phyloP scores from a whole-genome alignment of 495 filamentous ascomycete species.

The Delitschia confertaspora region DNA sequence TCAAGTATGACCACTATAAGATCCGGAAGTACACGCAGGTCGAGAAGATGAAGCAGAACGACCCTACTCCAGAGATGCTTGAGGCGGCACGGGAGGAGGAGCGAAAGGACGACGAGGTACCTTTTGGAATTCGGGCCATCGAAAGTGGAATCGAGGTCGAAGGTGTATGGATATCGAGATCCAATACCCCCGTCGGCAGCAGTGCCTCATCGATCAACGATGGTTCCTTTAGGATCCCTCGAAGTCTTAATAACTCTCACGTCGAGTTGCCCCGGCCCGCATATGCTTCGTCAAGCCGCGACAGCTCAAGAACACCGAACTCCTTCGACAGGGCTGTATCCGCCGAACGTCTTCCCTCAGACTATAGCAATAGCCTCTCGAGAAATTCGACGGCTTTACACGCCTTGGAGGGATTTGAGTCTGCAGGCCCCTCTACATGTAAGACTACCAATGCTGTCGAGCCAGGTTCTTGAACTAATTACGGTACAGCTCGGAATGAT shows the following conservation, averaged over 20 bases:
- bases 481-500: slow-evolving; percentile 3
- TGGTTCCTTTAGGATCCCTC: slow-evolving; percentile 8
- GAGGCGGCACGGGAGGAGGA: slow-evolving; percentile 31
- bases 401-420: slow-evolving; percentile 26
- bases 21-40: slow-evolving; percentile 56
- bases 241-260: slow-evolving; percentile 11
- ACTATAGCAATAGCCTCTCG: slow-evolving; percentile 21
- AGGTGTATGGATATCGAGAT: slow-evolving; percentile 77
- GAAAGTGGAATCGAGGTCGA: slow-evolving; percentile 79
- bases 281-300: slow-evolving; percentile 19
- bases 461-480: neutral
- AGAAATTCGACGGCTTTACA: slow-evolving; percentile 24
- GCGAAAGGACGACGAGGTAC: slow-evolving; percentile 53
- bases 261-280: slow-evolving; percentile 16
- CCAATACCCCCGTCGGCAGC: slow-evolving; percentile 46
- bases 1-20: slow-evolving; percentile 54
- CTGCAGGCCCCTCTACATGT: slow-evolving; percentile 10
- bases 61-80: slow-evolving; percentile 45
- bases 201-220: slow-evolving; percentile 25
- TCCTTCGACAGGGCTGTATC: slow-evolving; percentile 27
- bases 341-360: slow-evolving; percentile 23
- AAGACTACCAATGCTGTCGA: slow-evolving; percentile 1
- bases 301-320: slow-evolving; percentile 15
- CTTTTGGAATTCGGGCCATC: slow-evolving; percentile 83
- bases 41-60: slow-evolving; percentile 55